Percentiles rank a stretch among this genome's conserved stretches.
These are phyloP conservation scores for Psilocybe sp. DNA, from an alignment of 768 basidiomycete species.

Conservation along the genomic window DNA sequence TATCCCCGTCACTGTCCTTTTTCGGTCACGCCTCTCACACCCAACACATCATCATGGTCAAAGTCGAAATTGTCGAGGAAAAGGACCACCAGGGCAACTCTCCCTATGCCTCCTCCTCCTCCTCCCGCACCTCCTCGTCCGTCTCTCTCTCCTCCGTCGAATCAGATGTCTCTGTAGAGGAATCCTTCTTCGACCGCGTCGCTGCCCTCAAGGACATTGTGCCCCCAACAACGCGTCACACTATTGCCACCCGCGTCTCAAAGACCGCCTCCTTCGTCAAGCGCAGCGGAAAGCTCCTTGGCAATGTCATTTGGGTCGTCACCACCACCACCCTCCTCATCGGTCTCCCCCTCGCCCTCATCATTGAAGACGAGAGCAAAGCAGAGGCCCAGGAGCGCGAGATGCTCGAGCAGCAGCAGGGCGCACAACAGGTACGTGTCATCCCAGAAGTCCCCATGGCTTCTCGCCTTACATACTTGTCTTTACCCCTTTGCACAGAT, in stretches of 20 bases:
- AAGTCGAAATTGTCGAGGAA: conserved; percentile 85
- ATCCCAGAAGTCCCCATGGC: conserved; percentile 8
- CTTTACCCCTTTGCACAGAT: too few relatives aligned
- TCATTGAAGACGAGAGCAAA: conserved; percentile 94
- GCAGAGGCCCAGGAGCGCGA: conserved; percentile 93
- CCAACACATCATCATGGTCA: conserved; percentile 67
- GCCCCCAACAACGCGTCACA: conserved; percentile 83
- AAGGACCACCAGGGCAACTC: conserved; percentile 64
- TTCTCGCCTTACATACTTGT: conserved; percentile 10
- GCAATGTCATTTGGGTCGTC: conserved; percentile 92
- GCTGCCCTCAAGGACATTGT: conserved; percentile 94
- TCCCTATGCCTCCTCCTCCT: conserved; percentile 73
- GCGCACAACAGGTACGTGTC: conserved; percentile 77
- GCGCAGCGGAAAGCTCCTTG: conserved; percentile 67
- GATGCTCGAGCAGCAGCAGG: conserved; percentile 89
- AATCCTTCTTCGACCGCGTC: conserved; percentile 85
- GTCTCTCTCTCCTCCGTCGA: conserved; percentile 78
- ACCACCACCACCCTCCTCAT: conserved; percentile 93
- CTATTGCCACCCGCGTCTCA: conserved; percentile 58
- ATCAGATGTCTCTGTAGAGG: conserved; percentile 69
- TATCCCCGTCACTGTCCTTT: conserved; percentile 16
- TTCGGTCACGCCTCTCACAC: conserved; percentile 20
- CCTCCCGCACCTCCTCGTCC: conserved; percentile 68
- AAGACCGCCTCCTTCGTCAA: conserved; percentile 64
- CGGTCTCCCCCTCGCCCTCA: conserved; percentile 88